Evolutionary conservation across 106 monocot species (phyloP), one percentile per base, ranked within the genome.

Genomic region (Acorus gramineus): DNA sequence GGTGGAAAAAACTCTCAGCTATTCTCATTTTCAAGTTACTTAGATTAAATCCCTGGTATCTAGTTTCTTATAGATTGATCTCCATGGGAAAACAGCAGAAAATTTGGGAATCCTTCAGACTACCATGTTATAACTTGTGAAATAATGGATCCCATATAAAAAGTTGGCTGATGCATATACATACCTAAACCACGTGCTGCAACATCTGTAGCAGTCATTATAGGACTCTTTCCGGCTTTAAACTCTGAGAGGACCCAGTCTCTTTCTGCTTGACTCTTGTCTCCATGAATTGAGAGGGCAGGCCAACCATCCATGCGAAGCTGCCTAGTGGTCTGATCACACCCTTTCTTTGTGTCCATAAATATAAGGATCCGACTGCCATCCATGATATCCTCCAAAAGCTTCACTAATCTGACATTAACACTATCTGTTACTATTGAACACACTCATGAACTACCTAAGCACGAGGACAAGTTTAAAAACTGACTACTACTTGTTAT

Each of bases 181-280:
- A 58, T 77, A 93, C 93, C 93, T 57, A 96, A 78, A 76, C 95
- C 95, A 73, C 95, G 86, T 65, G 95, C 95, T 59, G 95, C 95
- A 77, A 96, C 95, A 77, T 96, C 95, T 42, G 95, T 96, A 52
- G 95, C 95, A 52, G 86, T 98, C 96, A 98, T 98, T 61, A 88
- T 91, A 55, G 91, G 91, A 71, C 91, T 91, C 67, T 98, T 88
- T 59, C 96, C 91, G 53, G 91, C 78, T 74, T 85, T 98, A 63
- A 98, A 91, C 55, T 98, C 91, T 3, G 96, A 98, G 13, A 98
- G 96, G 4, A 98, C 96, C 96, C 96, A 98, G 56, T 91, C 96
- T 59, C 91, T 87, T 62, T 91, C 91, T 28, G 96, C 96, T 74
- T 98, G 91, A 60, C 91, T 91, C 72, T 98, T 98, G 62, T 91